Conservation (phyloP, 2,329 filamentous ascomycete genomes). For the Pseudopyricularia javanii region DNA sequence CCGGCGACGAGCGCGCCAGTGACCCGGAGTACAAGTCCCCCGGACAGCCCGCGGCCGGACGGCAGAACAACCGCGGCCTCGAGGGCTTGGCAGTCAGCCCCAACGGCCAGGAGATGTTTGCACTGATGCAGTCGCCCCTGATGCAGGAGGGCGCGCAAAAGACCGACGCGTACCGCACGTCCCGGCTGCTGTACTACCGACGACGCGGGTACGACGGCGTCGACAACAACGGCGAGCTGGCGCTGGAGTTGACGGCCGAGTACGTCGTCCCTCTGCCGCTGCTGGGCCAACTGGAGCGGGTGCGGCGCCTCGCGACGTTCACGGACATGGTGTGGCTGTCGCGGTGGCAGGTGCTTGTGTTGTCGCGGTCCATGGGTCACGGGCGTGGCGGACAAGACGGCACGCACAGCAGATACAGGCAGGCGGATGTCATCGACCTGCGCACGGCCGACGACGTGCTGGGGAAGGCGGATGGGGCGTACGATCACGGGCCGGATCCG, state of each 20-base stretch:
- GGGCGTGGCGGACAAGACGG: conserved; percentile 43
- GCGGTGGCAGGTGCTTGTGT: conserved; percentile 51
- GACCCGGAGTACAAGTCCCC: conserved; percentile 37
- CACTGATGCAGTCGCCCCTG: conserved; percentile 53
- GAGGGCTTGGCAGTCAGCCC: conserved; percentile 54
- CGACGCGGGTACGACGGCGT: conserved; percentile 17
- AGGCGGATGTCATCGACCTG: conserved; percentile 55
- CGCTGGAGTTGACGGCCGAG: conserved; percentile 36
- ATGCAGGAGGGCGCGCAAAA: conserved; percentile 28
- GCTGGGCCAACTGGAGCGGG: not conserved
- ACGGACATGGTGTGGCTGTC: conserved; percentile 14
- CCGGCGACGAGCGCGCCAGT: conserved; percentile 51
- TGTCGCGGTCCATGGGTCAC: conserved; percentile 49
- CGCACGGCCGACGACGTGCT: not conserved
- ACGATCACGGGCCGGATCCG: not conserved
- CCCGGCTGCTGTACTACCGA: conserved; percentile 53
- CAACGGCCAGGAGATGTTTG: conserved; percentile 51
- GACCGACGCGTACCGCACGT: conserved; percentile 34
- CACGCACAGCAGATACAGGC: conserved; percentile 43
- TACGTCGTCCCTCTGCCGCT: conserved; percentile 53
- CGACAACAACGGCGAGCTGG: conserved; percentile 21
- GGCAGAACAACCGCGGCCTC: conserved; percentile 65
- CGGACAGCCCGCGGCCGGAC: conserved; percentile 44
- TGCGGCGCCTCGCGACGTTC: not conserved
- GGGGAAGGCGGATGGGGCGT: not conserved